Percentiles rank a stretch among this genome's conserved stretches.
These are phyloP conservation scores for Metschnikowia rubicola DNA, from an alignment of 805 yeast genomes.

Conservation along the genomic window DNA sequence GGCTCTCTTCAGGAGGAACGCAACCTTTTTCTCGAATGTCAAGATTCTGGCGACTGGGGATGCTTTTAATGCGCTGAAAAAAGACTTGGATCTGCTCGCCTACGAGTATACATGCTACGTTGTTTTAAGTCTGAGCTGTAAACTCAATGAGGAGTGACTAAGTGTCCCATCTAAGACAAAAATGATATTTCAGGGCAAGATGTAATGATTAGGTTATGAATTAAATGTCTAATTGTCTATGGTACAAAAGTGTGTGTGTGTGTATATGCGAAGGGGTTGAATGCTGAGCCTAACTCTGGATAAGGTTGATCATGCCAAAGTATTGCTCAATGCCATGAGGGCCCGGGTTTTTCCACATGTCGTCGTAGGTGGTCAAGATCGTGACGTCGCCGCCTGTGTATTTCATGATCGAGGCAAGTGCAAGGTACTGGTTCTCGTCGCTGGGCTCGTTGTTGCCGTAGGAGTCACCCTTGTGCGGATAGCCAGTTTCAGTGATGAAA, in stretches of 20 bases:
- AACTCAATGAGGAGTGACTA: too few relatives aligned
- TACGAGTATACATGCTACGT: too few relatives aligned
- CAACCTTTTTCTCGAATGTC: too few relatives aligned
- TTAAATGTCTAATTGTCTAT: not conserved
- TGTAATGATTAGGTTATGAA: too few relatives aligned
- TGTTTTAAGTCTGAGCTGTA: too few relatives aligned
- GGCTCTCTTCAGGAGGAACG: too few relatives aligned
- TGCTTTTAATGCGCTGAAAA: too few relatives aligned
- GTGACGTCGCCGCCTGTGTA: conserved; percentile 59
- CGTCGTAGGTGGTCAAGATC: conserved; percentile 76
- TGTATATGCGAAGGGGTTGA: not conserved
- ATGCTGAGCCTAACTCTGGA: conserved; percentile 13
- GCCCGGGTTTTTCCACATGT: conserved; percentile 86
- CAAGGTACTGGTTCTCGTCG: conserved; percentile 64
- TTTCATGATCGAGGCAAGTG: conserved; percentile 60
- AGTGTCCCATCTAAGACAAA: too few relatives aligned
- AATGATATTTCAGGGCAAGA: too few relatives aligned
- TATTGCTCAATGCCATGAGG: conserved; percentile 80
- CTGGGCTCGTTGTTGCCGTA: conserved; percentile 77
- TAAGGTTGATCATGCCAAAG: conserved; percentile 61
- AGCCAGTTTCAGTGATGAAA: conserved; percentile 82
- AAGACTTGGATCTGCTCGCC: too few relatives aligned
- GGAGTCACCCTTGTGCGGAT: conserved; percentile 69
- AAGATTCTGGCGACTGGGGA: too few relatives aligned
- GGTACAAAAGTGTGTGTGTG: not conserved